These are phyloP conservation scores for Yarrowia osloensis DNA, from an alignment of 805 yeast species.

Conservation along the genomic window DNA sequence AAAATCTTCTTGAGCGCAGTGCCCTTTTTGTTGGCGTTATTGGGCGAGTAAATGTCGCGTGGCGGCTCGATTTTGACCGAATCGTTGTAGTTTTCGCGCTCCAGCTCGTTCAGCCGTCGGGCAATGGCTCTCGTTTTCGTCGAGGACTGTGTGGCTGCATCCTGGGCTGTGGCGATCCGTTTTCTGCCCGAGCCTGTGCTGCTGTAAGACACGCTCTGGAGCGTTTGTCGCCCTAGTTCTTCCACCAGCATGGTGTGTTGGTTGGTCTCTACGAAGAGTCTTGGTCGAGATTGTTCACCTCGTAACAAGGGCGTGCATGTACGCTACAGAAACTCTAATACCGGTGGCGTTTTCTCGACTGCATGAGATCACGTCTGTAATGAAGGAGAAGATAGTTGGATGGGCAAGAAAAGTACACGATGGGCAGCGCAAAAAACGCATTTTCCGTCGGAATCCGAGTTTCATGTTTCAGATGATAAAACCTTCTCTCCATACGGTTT, in stretches of 20 bases:
- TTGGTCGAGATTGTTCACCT: too few species aligned
- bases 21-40: constrained; percentile 18
- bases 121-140: constrained; percentile 35
- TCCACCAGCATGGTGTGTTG: constrained; percentile 19
- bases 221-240: constrained; percentile 19
- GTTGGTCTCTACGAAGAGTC: too few species aligned
- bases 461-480: not conserved
- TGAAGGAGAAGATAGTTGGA: not conserved
- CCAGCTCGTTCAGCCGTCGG: constrained; percentile 41
- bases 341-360: not conserved
- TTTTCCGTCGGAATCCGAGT: not conserved
- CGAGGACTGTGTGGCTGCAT: constrained; percentile 26
- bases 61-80: constrained; percentile 42
- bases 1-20: constrained; percentile 41
- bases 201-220: constrained; percentile 19
- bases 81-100: constrained; percentile 45
- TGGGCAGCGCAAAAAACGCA: not conserved
- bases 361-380: not conserved
- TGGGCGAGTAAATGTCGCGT: constrained; percentile 30
- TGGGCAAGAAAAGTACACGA: too few species aligned
- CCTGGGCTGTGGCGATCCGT: constrained; percentile 17
- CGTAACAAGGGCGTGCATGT: too few species aligned
- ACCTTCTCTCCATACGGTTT: not conserved
- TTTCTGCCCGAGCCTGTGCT: constrained; percentile 17
- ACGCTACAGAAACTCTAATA: not conserved